These are phyloP conservation scores for Bryoglossum gracile DNA, from an alignment of 495 filamentous ascomycete genomes.

Conservation along the genomic window DNA sequence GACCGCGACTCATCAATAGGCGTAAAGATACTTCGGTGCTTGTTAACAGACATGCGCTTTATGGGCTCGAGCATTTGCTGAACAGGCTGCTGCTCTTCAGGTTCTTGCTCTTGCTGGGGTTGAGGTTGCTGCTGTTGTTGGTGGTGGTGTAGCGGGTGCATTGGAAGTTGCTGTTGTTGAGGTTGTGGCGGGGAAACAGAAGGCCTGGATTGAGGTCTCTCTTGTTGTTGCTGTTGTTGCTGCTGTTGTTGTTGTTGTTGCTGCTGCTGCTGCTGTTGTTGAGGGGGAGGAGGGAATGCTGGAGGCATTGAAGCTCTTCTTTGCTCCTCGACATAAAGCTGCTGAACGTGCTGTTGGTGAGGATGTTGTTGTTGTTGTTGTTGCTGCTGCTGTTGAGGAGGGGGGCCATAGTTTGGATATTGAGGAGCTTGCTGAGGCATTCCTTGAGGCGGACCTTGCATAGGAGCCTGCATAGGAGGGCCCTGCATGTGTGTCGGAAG, in stretches of 20 bases:
- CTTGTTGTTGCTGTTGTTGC: too few species aligned
- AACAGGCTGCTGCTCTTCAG: conserved; percentile 38
- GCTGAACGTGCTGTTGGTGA: conserved; percentile 50
- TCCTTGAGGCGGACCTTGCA: conserved; percentile 37
- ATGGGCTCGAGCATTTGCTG: conserved; percentile 45
- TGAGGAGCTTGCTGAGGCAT: conserved; percentile 35
- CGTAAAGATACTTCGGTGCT: conserved; percentile 91
- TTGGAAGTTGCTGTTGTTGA: too few species aligned
- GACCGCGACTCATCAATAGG: conserved; percentile 92
- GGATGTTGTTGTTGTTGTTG: conserved; percentile 36
- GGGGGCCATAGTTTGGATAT: conserved; percentile 30
- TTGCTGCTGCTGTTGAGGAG: conserved; percentile 35
- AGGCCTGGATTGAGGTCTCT: conserved; percentile 26
- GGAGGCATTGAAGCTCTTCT: conserved; percentile 55
- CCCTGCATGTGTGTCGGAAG: conserved; percentile 37
- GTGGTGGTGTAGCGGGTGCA: too few species aligned
- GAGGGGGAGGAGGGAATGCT: conserved; percentile 44
- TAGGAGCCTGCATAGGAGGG: conserved; percentile 31
- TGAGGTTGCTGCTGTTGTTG: conserved; percentile 35
- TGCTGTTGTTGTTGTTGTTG: too few species aligned
- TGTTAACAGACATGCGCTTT: conserved; percentile 69
- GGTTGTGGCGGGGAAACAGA: conserved; percentile 29
- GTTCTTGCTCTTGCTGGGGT: conserved; percentile 24
- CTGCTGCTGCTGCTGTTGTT: too few species aligned
- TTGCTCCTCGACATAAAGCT: conserved; percentile 63